Base-by-base conservation (phyloP, 164 flowering plant genomes). In the Liriodendron chinense region DNA sequence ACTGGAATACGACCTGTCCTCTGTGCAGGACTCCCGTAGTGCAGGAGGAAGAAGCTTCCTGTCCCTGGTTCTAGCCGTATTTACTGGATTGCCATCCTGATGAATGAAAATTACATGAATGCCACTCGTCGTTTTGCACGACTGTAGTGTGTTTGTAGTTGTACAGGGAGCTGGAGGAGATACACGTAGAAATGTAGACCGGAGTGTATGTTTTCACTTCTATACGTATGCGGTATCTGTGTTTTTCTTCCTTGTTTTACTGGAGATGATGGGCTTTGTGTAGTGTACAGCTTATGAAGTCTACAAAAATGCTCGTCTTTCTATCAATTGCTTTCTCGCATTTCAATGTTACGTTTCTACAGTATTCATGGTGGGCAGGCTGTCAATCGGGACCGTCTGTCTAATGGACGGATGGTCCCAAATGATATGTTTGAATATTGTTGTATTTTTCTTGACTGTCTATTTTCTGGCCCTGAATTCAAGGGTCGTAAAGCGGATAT, bases 1-100 rank as follows among this genome's bases (percentile, higher is more conserved):
- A 85, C 67, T 89, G 89, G 89, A 84, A 88, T 76, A 75, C 80
- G 21, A 87, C 94, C 1, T 89, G 92, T 76, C 94, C 94, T 18
- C 85, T 87, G 20, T 89, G 94, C 72, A 78, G 94, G 84, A 82
- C 84, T 47, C 82, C 85, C 56, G 63, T 90, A 71, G 78, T 89
- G 74, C 81, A 86, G 24, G 87, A 72, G 1, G 77, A 82, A 48
- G 81, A 81, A 48, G 71, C 77, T 47, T 62, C 70, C 65, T 69
- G 78, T 67, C 79, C 65, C n/a, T 72, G 68, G 75, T 72, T 57
- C 24, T 34, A 28, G 28, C 10, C 20, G 20, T 12, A n/a, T 49
- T 70, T 69, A 69, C 72, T 5, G 1, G 8, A 23, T 49, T 53
- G 62, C 62, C 72, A 70, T 22, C 59, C 2, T 53, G 49, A 65